These are phyloP conservation scores for Trichoderma orchidacearum DNA, from an alignment of 495 filamentous ascomycete species.

Conservation along the genomic window DNA sequence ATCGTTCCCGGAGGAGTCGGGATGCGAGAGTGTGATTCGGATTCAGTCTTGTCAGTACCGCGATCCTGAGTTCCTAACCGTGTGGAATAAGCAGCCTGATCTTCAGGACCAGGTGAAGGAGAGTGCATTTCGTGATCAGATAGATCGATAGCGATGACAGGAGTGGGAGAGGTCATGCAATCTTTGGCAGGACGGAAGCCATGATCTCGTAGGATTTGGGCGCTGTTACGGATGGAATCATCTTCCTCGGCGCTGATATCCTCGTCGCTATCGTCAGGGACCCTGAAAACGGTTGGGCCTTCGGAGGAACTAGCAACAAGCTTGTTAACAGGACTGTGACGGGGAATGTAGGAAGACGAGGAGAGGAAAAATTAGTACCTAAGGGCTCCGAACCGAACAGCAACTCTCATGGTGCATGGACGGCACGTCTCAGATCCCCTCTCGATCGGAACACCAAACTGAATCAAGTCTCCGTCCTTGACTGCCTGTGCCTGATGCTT, in stretches of 20 bases:
- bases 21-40: background rate
- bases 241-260: background rate
- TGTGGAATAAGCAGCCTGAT: background rate
- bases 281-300: constrained; percentile 1
- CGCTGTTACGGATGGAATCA: background rate
- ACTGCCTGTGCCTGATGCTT: constrained; percentile 8
- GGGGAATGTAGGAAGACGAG: background rate
- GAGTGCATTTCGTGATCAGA: background rate
- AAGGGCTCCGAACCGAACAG: background rate
- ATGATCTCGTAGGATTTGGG: background rate
- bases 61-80: background rate
- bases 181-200: background rate
- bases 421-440: constrained; percentile 22
- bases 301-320: background rate
- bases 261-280: constrained; percentile 4
- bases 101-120: background rate
- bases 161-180: background rate
- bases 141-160: background rate
- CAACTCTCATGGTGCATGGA: constrained; percentile 12
- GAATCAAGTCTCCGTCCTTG: constrained; percentile 25
- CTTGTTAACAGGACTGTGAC: background rate
- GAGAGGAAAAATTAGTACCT: no score
- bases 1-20: background rate
- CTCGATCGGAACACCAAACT: constrained; percentile 32
- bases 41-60: background rate